Percentiles rank a stretch among this genome's conserved stretches.
Evolutionary conservation across 257 asterid genomes (phyloP).

Genomic region (Gardenia jasminoides): DNA sequence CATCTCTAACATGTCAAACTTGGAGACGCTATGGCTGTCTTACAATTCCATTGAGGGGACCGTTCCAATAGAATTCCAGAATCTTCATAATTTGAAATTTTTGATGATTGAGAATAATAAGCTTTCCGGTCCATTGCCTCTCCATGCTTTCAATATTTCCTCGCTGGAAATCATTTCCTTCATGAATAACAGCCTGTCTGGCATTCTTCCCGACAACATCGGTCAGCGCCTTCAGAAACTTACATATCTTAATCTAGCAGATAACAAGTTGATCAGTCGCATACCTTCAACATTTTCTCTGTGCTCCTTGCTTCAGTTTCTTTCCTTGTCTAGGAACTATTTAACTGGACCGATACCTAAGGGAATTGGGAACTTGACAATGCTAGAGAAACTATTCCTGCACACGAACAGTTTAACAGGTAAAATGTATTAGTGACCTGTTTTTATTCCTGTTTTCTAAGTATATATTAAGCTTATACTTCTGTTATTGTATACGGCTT

Average conservation of each 20-base stretch:
- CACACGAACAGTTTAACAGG: not conserved
- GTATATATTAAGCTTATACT: too few relatives aligned
- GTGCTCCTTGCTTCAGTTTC: not conserved
- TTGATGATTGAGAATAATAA: not conserved
- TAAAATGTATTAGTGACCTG: not conserved
- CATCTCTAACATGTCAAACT: not conserved
- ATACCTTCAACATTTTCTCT: not conserved
- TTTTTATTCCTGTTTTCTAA: too few relatives aligned
- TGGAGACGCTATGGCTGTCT: not conserved
- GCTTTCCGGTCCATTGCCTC: constrained; percentile 2
- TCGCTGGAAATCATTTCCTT: not conserved
- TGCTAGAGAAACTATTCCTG: not conserved
- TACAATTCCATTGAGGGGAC: constrained; percentile 1
- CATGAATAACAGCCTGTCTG: not conserved
- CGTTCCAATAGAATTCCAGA: constrained; percentile 11
- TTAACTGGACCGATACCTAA: not conserved
- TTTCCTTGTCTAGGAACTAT: not conserved
- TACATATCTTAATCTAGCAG: not conserved
- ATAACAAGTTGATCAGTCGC: not conserved
- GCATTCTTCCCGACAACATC: constrained; percentile 5
- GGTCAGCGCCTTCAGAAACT: not conserved
- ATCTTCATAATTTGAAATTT: not conserved
- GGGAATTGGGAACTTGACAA: not conserved
- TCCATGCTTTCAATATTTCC: constrained; percentile 1
- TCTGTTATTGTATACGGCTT: too few relatives aligned